Evolutionary conservation across 768 basidiomycete genomes (phyloP).

Genomic region (Sistotremastrum niveocremeum): DNA sequence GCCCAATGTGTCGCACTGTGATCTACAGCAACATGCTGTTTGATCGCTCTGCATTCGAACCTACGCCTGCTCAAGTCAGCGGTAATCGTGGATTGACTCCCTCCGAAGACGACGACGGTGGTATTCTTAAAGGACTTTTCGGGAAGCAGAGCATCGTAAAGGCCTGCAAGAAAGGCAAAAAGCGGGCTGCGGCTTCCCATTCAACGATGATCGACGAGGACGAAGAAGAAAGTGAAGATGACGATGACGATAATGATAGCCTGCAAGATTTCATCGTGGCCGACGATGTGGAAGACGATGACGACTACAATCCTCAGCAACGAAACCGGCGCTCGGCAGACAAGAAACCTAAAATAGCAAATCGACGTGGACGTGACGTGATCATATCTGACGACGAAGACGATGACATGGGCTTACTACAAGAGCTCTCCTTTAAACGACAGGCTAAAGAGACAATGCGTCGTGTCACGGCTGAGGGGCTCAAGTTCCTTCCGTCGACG

Average conservation of each 20-base stretch:
- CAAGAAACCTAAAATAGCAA: slow-evolving; percentile 25
- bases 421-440: slow-evolving; percentile 8
- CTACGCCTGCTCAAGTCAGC: slow-evolving; percentile 22
- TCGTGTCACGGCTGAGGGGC: slow-evolving; percentile 13
- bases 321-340: slow-evolving; percentile 29
- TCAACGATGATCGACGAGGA: slow-evolving; percentile 18
- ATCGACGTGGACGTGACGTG: slow-evolving; percentile 16
- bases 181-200: slow-evolving; percentile 6
- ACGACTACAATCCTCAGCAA: slow-evolving; percentile 28
- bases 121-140: slow-evolving; percentile 1
- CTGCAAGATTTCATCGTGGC: slow-evolving; percentile 41
- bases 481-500: slow-evolving; percentile 51
- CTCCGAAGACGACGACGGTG: slow-evolving; percentile 6
- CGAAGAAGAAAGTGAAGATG: slow-evolving; percentile 16
- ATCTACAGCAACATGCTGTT: slow-evolving; percentile 39
- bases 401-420: slow-evolving; percentile 22
- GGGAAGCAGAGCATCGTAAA: slow-evolving; percentile 17
- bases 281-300: slow-evolving; percentile 41
- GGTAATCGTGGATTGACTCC: slow-evolving; percentile 20
- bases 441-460: too few relatives aligned
- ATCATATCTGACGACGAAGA: slow-evolving; percentile 13
- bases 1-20: slow-evolving; percentile 47
- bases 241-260: slow-evolving; percentile 28
- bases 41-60: slow-evolving; percentile 44
- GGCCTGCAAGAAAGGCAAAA: slow-evolving; percentile 12